phyloP scores from a whole-genome alignment of 306 rosid genomes.

The Malus asiatica region DNA sequence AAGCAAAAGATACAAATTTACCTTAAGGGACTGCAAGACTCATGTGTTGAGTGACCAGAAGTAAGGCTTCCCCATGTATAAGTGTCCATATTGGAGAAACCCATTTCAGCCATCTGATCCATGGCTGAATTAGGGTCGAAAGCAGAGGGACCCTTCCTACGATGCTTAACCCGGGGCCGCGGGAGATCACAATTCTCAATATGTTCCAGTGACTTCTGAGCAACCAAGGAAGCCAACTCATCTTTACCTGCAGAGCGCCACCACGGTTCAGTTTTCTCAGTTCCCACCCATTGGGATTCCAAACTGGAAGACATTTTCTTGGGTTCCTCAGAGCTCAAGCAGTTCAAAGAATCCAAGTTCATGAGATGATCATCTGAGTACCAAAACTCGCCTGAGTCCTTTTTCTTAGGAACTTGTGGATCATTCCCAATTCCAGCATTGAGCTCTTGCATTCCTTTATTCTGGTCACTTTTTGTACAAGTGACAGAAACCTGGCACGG shows the following conservation, averaged over 20 bases:
- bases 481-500: constrained; percentile 26
- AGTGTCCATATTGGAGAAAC: constrained; percentile 29
- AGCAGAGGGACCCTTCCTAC: constrained; percentile 21
- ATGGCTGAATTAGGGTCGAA: constrained; percentile 35
- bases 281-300: constrained; percentile 44
- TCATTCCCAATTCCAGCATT: constrained; percentile 31
- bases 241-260: constrained; percentile 74
- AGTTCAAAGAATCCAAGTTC: constrained; percentile 43
- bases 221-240: constrained; percentile 78
- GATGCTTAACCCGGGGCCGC: constrained; percentile 42
- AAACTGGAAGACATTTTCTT: constrained; percentile 37
- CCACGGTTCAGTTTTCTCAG: constrained; percentile 61
- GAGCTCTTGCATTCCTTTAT: constrained; percentile 21
- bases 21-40: constrained; percentile 39
- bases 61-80: constrained; percentile 32
- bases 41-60: constrained; percentile 37
- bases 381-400: constrained; percentile 35
- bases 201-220: constrained; percentile 63
- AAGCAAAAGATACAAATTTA: constrained; percentile 17
- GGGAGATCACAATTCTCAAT: constrained; percentile 92
- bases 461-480: constrained; percentile 18
- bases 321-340: constrained; percentile 32
- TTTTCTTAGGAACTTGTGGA: constrained; percentile 30
- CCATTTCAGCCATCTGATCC: constrained; percentile 31
- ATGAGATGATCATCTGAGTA: constrained; percentile 39